Evolutionary conservation across 2,329 filamentous ascomycete species (phyloP).

Genomic region (Colletotrichum neosansevieriae): DNA sequence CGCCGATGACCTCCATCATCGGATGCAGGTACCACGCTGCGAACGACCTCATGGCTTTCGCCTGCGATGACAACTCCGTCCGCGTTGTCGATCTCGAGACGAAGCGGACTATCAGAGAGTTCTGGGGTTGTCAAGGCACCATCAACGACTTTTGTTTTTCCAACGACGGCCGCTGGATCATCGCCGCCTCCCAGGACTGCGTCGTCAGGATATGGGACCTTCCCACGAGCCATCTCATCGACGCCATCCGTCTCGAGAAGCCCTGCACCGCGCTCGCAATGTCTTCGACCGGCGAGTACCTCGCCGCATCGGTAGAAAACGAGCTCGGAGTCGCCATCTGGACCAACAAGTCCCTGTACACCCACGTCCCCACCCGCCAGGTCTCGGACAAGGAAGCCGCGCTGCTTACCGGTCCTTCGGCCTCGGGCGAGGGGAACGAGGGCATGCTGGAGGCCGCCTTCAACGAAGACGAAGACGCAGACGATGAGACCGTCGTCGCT

Average conservation of each 20-base stretch:
- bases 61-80: conserved; percentile 89
- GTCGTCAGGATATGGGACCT: conserved; percentile 93
- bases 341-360: conserved; percentile 94
- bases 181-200: conserved; percentile 85
- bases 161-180: conserved; percentile 91
- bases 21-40: conserved; percentile 83
- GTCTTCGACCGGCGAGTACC: conserved; percentile 89
- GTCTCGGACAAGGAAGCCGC: conserved; percentile 82
- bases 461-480: conserved; percentile 63
- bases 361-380: conserved; percentile 86
- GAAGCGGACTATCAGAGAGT: conserved; percentile 89
- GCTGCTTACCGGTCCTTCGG: conserved; percentile 75
- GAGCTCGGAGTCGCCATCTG: conserved; percentile 92
- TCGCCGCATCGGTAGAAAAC: conserved; percentile 88
- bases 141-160: conserved; percentile 92
- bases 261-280: conserved; percentile 89
- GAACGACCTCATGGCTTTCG: conserved; percentile 88
- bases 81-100: conserved; percentile 92
- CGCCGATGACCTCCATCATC: conserved; percentile 79
- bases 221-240: conserved; percentile 93
- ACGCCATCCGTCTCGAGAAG: conserved; percentile 84
- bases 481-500: conserved; percentile 66
- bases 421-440: conserved; percentile 84
- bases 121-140: conserved; percentile 81
- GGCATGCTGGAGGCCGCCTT: conserved; percentile 83